Evolutionary conservation across 1,284 basidiomycete species (phyloP), one percentile per base, ranked within the genome.

Genomic region (Austroboletus olivaceoglutinosus): DNA sequence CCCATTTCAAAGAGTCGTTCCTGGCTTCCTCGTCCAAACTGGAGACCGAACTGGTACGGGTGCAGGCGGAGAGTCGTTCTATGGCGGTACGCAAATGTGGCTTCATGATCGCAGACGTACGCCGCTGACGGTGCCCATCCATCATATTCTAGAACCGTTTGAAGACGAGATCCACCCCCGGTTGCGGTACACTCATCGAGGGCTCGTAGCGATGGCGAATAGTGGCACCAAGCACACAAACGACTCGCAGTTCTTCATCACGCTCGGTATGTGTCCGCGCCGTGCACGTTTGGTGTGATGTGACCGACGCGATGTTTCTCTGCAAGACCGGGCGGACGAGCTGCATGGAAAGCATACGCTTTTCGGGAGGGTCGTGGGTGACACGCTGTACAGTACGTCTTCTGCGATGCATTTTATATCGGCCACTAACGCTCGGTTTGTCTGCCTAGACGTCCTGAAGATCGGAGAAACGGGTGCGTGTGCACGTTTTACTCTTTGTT

Each of bases 11-110:
- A 89, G 87, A 13, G 76, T 95, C 43, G 85, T 95, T 4, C 89
- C 93, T 2, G 81, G 83, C 27, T 98, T 98, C 66, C 82, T 97
- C 44, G 85, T 97, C 3, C 96, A 98, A 68, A 93, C 93, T 2
- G 96, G 96, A n/a, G 96, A 98, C 65, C 86, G 83, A 51, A 94
- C 93, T 0, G 93, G 93, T 1, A 94, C 91, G 0, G 96, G 96
- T 1, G 83, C 73, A 5, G 94, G 95, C 4, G 95, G 95, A 57
- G 93, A 94, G 66, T 93, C 91, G 1, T 88, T 93, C 65, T 95
- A 90, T 57, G 93, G 92, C 70, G 89, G 90, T 89, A 49, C 41
- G 80, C 56, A n/a, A n/a, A n/a, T n/a, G 48, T n/a, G 12, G 36
- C n/a, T 43, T 23, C 16, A 9, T 18, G 33, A 18, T n/a, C 18